These are phyloP conservation scores for Mercurialis annua DNA, from an alignment of 345 rosid species.

Conservation along the genomic window DNA sequence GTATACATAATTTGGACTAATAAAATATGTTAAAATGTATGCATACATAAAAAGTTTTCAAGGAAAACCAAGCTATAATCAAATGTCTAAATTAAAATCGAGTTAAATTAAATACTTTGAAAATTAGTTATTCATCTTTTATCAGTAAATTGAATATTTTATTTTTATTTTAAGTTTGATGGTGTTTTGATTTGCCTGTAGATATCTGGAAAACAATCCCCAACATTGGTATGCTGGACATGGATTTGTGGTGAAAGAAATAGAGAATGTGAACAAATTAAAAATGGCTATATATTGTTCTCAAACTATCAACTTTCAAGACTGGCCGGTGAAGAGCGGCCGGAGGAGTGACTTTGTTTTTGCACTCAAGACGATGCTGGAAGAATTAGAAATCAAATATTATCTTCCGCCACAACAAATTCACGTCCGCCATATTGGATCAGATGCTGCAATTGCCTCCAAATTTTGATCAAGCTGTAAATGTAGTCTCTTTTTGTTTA, in stretches of 20 bases:
- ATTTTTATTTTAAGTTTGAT: too few species aligned
- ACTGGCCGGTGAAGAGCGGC: slow-evolving; percentile 24
- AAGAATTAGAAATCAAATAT: slow-evolving; percentile 25
- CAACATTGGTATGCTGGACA: slow-evolving; percentile 29
- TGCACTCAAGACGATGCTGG: slow-evolving; percentile 24
- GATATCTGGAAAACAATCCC: slow-evolving; percentile 25
- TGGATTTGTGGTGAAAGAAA: slow-evolving; percentile 25
- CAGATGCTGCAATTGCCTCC: slow-evolving; percentile 16
- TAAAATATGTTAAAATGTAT: too few species aligned
- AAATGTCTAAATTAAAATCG: too few species aligned
- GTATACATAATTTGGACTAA: too few species aligned
- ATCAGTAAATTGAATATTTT: too few species aligned
- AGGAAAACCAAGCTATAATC: too few species aligned
- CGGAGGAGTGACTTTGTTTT: slow-evolving; percentile 21
- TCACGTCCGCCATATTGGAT: slow-evolving; percentile 17
- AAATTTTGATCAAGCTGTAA: slow-evolving; percentile 10
- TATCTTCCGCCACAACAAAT: slow-evolving; percentile 24
- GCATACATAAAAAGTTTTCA: too few species aligned
- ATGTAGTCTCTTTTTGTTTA: too few species aligned
- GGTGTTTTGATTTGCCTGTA: too few species aligned
- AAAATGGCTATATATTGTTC: slow-evolving; percentile 26
- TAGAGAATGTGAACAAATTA: slow-evolving; percentile 27
- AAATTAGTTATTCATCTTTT: too few species aligned
- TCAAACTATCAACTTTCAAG: slow-evolving; percentile 34
- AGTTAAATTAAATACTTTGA: too few species aligned